Base-by-base conservation (phyloP, 495 filamentous ascomycete genomes). In the Aspergillus sparsus region DNA sequence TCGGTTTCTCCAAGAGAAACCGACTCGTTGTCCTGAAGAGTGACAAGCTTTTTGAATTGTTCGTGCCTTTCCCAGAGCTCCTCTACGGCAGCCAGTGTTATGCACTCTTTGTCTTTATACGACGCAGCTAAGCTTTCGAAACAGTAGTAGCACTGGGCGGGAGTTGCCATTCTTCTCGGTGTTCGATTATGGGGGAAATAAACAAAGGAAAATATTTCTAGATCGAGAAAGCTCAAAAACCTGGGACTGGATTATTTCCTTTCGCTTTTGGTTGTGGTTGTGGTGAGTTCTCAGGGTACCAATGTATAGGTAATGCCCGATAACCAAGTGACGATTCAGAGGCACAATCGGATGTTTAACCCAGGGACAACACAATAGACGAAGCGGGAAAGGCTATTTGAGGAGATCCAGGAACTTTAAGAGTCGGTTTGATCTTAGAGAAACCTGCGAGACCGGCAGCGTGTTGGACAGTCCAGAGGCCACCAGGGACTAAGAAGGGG, bases 111-210 rank as follows among this genome's bases (percentile, higher is more conserved):
- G 52, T 82, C 74, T 66, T 89, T 81, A 49, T 89, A 84, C 59
- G 77, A 83, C 21, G 89, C 84, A 13, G 80, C 69, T 6, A 98
- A 89, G 16, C 78, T 77, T 73, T 98, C 93, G 81, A 98, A 97
- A 77, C 91, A 96, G 75, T 86, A 95, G 59, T 90, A 86, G 70
- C 93, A 97, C 66, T 97, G 93, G 44, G 86, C 86, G 50, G 82
- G 70, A 42, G 86, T 87, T 31, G 94, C 92, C 93, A 97, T 98
- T 18, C 45, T 57, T 47, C 44, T 47, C 6, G 4, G 15, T 7
- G 44, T 18, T 47, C 6, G 4, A 21, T 7, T 15, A 41, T 41
- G 37, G 7, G 37, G 6, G 10, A 11, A 11, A 10, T 41, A n/a
- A 41, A 41, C 3, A 41, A 41, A 41, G 37, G 21, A 27, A 27